Conservation (phyloP, 208 protist species). For the Leishmania aethiopica region DNA sequence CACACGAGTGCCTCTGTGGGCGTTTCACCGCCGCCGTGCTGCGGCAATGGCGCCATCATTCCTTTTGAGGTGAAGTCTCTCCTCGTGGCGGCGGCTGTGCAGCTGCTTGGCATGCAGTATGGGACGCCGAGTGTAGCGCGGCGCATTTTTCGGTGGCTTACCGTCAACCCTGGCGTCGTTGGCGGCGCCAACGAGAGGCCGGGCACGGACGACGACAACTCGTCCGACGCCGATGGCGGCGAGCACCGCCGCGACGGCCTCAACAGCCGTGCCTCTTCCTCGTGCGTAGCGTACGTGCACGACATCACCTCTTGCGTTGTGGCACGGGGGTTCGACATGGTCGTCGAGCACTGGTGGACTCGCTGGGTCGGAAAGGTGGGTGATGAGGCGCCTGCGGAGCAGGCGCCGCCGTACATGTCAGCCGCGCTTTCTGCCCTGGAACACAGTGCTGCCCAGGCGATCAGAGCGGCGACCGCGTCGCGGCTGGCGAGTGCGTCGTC, state of each 20-base stretch:
- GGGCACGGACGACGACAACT: background rate
- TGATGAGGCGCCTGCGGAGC: background rate
- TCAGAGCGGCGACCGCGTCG: conserved; percentile 2
- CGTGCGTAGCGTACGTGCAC: conserved; percentile 18
- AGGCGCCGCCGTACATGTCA: background rate
- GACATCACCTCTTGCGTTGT: conserved; percentile 26
- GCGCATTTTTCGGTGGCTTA: conserved; percentile 29
- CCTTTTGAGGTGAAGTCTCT: conserved; percentile 41
- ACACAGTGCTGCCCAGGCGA: conserved; percentile 9
- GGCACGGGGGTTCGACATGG: conserved; percentile 24
- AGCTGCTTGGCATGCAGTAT: conserved; percentile 48
- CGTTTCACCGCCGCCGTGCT: background rate
- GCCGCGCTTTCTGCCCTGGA: conserved; percentile 18
- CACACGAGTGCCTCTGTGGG: background rate
- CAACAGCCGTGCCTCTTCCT: background rate
- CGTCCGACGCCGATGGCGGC: background rate
- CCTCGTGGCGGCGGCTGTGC: conserved; percentile 51
- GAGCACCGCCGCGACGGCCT: background rate
- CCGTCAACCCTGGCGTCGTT: conserved; percentile 12
- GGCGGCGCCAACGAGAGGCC: background rate
- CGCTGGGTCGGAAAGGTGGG: background rate
- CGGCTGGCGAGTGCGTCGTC: conserved; percentile 17
- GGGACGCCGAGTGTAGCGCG: conserved; percentile 35
- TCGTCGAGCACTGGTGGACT: conserved; percentile 23
- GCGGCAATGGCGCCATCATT: conserved; percentile 1